phyloP scores from a whole-genome alignment of 257 asterid species.

The Oldenlandia corymbosa region DNA sequence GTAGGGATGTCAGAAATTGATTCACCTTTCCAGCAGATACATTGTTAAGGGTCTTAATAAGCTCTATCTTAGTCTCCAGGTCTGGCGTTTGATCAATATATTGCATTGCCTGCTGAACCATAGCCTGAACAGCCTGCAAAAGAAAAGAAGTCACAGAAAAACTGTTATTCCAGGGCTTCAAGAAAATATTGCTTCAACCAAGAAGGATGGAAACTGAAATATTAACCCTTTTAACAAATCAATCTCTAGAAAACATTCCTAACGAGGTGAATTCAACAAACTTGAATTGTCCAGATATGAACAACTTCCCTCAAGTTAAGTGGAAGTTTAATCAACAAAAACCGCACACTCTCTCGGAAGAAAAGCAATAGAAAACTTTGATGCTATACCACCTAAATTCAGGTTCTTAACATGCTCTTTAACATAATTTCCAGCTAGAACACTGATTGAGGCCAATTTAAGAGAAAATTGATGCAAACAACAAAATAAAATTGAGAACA shows the following conservation, averaged over 20 bases:
- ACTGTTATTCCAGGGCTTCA: neutral
- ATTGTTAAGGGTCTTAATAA: constrained; percentile 80
- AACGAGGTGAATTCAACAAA: neutral
- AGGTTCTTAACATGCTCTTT: neutral
- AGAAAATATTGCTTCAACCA: neutral
- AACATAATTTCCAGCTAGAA: neutral
- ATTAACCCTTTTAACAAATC: neutral
- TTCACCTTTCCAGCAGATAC: constrained; percentile 96
- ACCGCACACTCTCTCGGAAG: neutral
- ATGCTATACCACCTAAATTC: neutral
- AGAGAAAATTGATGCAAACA: neutral
- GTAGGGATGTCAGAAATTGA: too few species aligned
- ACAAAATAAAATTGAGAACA: too few species aligned
- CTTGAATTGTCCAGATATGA: neutral
- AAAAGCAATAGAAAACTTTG: neutral
- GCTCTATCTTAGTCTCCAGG: constrained; percentile 78
- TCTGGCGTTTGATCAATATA: constrained; percentile 96
- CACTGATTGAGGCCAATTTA: neutral
- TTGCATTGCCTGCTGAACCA: constrained; percentile 94
- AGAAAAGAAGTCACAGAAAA: neutral
- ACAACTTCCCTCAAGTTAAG: neutral
- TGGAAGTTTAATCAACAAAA: neutral
- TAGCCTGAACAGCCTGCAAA: constrained; percentile 88
- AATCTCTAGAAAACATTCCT: neutral
- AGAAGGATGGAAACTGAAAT: neutral